These are phyloP conservation scores for Debaryomycetaceae sp. DNA, from an alignment of 1,139 yeast species.

Conservation along the genomic window DNA sequence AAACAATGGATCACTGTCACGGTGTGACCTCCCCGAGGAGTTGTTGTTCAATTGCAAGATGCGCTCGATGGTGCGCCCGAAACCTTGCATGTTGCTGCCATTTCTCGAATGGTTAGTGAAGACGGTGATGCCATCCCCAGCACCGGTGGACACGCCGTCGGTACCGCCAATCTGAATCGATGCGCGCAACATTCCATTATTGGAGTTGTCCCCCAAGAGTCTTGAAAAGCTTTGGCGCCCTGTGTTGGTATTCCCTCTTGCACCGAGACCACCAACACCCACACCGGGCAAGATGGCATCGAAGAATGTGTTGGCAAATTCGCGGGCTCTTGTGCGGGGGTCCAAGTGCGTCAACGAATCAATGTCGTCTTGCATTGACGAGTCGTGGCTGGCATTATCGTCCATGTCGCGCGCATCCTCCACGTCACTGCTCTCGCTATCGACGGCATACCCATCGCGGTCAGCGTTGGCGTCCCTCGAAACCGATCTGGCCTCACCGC, in stretches of 20 bases:
- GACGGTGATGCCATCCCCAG: slow-evolving; percentile 9
- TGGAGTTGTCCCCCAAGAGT: slow-evolving; percentile 17
- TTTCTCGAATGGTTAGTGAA: too few species aligned
- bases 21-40: slow-evolving; percentile 13
- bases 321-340: slow-evolving; percentile 17
- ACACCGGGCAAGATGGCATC: slow-evolving; percentile 19
- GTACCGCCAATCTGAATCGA: slow-evolving; percentile 11
- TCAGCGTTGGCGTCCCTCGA: slow-evolving; percentile 5
- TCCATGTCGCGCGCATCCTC: too few species aligned
- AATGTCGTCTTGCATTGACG: slow-evolving; percentile 19
- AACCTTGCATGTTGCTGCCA: slow-evolving; percentile 7
- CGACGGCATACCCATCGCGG: slow-evolving; percentile 5
- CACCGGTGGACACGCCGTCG: slow-evolving; percentile 7
- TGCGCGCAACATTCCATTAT: slow-evolving; percentile 10
- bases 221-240: slow-evolving; percentile 16
- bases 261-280: slow-evolving; percentile 1
- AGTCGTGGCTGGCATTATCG: slow-evolving; percentile 22
- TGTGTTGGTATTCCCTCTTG: slow-evolving; percentile 17
- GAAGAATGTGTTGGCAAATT: slow-evolving; percentile 21
- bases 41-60: slow-evolving; percentile 17
- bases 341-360: slow-evolving; percentile 13
- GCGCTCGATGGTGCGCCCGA: slow-evolving; percentile 27
- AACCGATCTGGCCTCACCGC: not conserved
- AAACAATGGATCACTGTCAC: slow-evolving; percentile 7
- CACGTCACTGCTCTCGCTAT: slow-evolving; percentile 6